Conservation (phyloP, 2,329 filamentous ascomycete species). For the Diaporthe velutina region DNA sequence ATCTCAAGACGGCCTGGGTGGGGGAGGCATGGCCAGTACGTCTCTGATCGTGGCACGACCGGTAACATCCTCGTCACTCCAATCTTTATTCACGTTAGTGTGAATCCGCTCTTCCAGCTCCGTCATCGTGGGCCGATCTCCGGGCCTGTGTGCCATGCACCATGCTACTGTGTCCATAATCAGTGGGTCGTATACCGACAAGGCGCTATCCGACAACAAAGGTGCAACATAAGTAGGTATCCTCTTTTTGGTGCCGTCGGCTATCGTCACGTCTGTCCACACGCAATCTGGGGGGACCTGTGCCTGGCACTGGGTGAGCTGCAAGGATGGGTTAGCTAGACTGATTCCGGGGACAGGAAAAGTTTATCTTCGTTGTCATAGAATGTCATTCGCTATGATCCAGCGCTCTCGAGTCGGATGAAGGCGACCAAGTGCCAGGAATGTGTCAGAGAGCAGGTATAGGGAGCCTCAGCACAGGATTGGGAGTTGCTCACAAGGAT, state of each 20-base stretch:
- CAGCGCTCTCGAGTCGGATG: neutral
- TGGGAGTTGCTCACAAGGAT: neutral
- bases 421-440: neutral
- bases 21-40: neutral
- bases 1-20: neutral
- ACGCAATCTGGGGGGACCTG: conserved; percentile 7
- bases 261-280: neutral
- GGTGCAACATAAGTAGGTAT: conserved; percentile 7
- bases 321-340: neutral
- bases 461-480: neutral
- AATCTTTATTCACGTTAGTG: neutral
- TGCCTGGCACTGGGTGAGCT: conserved; percentile 20
- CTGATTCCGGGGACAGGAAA: neutral
- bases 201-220: neutral
- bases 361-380: neutral
- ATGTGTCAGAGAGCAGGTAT: neutral
- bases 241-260: neutral
- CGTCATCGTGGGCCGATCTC: conserved; percentile 9
- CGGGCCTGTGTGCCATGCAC: conserved; percentile 18
- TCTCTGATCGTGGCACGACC: neutral
- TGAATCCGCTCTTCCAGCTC: neutral
- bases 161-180: neutral
- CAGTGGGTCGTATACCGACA: neutral
- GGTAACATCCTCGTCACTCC: neutral
- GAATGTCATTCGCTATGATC: neutral